A percentile compares a stretch with the other conserved stretches of the same genome.
Conservation (phyloP, 441 rosid genomes). For the Mallotus repandus region DNA sequence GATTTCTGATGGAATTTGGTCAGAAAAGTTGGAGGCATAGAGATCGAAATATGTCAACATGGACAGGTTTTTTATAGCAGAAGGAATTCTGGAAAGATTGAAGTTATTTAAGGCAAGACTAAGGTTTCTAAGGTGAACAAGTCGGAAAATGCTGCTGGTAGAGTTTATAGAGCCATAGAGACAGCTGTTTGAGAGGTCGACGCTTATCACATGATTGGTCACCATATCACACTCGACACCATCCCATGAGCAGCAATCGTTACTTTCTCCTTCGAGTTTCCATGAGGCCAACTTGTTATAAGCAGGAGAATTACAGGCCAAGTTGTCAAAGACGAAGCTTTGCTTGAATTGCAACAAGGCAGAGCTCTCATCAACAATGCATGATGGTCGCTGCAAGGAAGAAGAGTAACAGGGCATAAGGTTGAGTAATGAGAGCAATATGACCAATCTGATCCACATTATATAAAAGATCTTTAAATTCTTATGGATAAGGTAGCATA, state of each 20-base stretch:
- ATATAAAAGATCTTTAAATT: no score
- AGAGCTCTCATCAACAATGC: slow-evolving; percentile 21
- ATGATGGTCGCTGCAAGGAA: not conserved
- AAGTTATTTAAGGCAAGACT: no score
- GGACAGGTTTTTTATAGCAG: no score
- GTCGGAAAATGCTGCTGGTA: not conserved
- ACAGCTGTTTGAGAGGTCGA: slow-evolving; percentile 26
- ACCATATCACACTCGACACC: slow-evolving; percentile 29
- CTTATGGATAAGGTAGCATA: no score
- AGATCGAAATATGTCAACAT: not conserved
- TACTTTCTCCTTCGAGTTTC: not conserved
- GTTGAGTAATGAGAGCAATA: no score
- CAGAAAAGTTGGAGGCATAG: accelerated
- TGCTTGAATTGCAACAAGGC: slow-evolving; percentile 31
- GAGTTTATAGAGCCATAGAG: slow-evolving; percentile 29
- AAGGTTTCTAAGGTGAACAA: no score
- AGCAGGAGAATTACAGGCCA: not conserved
- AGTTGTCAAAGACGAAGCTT: not conserved
- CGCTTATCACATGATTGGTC: slow-evolving; percentile 27
- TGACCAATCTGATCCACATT: no score
- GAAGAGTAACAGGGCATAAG: no score
- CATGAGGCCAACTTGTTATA: slow-evolving; percentile 20
- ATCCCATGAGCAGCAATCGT: slow-evolving; percentile 36
- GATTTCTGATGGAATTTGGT: no score
- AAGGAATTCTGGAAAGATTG: no score